Evolutionary conservation across 2,329 filamentous ascomycete species (phyloP).

Genomic region (Fusarium veterinarium): DNA sequence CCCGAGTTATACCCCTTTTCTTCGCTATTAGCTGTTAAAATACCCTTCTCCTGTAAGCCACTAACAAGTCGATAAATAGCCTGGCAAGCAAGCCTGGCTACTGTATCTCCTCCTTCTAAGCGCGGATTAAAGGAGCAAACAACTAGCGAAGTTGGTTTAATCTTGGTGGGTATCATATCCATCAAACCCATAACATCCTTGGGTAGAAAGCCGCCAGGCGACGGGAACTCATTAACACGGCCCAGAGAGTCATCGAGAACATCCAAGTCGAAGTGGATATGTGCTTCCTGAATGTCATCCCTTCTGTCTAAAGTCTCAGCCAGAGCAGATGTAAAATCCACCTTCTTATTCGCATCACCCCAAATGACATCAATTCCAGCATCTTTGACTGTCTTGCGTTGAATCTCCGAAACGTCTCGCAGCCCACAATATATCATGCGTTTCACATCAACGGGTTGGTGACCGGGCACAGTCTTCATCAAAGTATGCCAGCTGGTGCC

Average conservation of each 20-base stretch:
- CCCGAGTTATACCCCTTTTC: accelerated
- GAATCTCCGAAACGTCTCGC: not conserved
- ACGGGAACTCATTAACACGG: not conserved
- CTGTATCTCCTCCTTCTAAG: not conserved
- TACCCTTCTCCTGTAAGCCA: not conserved
- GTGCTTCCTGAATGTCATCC: not conserved
- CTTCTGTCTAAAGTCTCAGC: not conserved
- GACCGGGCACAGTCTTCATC: not conserved
- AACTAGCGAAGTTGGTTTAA: not conserved
- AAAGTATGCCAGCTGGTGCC: not conserved
- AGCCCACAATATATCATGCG: not conserved
- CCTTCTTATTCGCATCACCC: not conserved
- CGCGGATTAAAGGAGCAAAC: not conserved
- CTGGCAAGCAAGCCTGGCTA: not conserved
- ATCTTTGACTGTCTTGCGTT: not conserved
- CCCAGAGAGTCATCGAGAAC: not conserved
- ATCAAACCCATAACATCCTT: not conserved
- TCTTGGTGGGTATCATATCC: not conserved
- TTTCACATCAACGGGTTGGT: not conserved
- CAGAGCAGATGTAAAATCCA: not conserved
- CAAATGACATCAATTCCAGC: not conserved
- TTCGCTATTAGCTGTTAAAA: not conserved
- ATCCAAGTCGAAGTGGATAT: not conserved
- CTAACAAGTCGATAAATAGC: not conserved
- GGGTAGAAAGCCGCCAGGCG: not conserved